phyloP scores from a whole-genome alignment of 2,329 filamentous ascomycete species.

The Raffaelea albimanens region DNA sequence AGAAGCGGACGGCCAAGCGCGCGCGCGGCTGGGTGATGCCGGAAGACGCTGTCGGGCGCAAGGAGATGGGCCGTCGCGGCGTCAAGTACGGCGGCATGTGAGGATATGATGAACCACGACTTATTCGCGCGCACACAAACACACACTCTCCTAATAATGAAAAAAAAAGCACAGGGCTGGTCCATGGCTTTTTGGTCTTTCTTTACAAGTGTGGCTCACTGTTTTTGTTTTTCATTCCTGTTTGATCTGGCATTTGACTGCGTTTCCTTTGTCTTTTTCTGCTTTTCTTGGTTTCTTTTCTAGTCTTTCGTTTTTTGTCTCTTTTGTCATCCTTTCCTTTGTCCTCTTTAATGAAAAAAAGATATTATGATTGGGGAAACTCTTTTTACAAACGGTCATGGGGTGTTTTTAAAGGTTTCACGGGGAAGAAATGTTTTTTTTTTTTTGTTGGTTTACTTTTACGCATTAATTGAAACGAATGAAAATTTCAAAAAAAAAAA shows the following conservation, averaged over 20 bases:
- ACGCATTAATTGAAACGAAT: no score
- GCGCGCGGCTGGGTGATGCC: slow-evolving; percentile 67
- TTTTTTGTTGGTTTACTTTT: no score
- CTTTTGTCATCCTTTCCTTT: no score
- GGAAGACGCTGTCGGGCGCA: slow-evolving; percentile 50
- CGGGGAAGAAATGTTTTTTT: no score
- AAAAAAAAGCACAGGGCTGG: background rate
- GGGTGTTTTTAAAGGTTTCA: no score
- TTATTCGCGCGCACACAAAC: background rate
- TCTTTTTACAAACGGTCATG: no score
- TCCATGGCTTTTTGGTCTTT: background rate
- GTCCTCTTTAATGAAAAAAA: no score
- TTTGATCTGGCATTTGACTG: background rate
- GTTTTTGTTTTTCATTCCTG: background rate
- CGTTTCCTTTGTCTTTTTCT: background rate
- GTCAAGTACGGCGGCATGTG: background rate
- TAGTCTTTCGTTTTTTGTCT: no score
- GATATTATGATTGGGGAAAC: no score
- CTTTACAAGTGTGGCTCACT: background rate
- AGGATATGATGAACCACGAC: background rate
- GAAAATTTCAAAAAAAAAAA: no score
- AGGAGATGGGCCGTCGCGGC: background rate
- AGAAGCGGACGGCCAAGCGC: slow-evolving; percentile 69
- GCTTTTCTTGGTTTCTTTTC: no score
- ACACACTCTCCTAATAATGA: no score